A percentile compares a stretch with the other conserved stretches of the same genome.
These are phyloP conservation scores for Fusarium ambrosium DNA, from an alignment of 2,329 filamentous ascomycete genomes.

Conservation along the genomic window DNA sequence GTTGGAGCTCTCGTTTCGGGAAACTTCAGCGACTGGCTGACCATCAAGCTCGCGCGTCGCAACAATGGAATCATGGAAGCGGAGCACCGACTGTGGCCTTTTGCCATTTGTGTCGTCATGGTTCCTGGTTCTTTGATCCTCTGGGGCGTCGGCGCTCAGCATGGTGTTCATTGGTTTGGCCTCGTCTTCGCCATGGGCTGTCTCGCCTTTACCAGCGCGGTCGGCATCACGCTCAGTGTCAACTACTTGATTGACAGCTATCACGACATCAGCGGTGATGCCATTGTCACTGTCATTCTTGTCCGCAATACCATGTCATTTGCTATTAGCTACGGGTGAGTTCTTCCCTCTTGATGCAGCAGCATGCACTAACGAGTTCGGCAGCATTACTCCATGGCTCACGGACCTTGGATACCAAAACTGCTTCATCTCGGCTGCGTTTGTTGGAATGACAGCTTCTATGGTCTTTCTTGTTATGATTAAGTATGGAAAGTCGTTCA, in stretches of 20 bases:
- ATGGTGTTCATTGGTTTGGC: conserved; percentile 58
- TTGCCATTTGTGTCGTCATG: conserved; percentile 49
- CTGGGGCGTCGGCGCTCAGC: conserved; percentile 54
- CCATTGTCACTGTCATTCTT: conserved; percentile 56
- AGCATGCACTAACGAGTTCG: not conserved
- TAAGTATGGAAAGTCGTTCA: conserved; percentile 57
- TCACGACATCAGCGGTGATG: conserved; percentile 56
- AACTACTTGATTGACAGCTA: conserved; percentile 59
- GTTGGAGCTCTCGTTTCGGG: conserved; percentile 50
- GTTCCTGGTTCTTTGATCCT: conserved; percentile 48
- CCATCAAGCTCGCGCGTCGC: conserved; percentile 54
- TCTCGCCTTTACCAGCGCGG: conserved; percentile 51
- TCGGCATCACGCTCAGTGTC: conserved; percentile 55
- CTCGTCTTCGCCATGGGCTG: conserved; percentile 57
- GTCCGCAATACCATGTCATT: conserved; percentile 56
- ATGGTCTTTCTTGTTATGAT: conserved; percentile 61
- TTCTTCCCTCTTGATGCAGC: fast-evolving
- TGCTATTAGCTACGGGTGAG: conserved; percentile 50
- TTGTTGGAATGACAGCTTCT: conserved; percentile 55
- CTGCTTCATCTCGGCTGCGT: conserved; percentile 58
- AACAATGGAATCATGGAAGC: conserved; percentile 59
- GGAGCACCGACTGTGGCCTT: conserved; percentile 59
- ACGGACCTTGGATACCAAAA: conserved; percentile 58
- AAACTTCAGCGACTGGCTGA: conserved; percentile 54
- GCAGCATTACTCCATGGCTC: conserved; percentile 63